Conservation (phyloP, 768 basidiomycete species). For the button mushroom (Agaricus bisporus) region DNA sequence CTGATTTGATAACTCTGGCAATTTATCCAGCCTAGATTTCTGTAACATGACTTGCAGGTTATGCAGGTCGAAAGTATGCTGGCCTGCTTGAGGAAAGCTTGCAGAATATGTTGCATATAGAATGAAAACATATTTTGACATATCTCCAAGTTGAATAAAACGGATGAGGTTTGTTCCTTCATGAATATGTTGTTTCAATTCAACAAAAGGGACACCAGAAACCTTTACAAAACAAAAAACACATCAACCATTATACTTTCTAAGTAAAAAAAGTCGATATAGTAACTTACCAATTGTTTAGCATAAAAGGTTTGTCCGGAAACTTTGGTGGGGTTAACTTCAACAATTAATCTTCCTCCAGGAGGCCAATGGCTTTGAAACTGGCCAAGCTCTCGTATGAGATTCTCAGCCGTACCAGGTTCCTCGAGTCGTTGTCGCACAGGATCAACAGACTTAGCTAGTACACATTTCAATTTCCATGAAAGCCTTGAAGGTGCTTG, state of each 20-base stretch:
- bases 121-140: conserved; percentile 37
- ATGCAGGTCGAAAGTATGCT: background rate
- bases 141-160: conserved; percentile 41
- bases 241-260: background rate
- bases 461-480: conserved; percentile 29
- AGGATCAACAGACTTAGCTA: conserved; percentile 17
- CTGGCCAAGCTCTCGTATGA: conserved; percentile 19
- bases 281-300: conserved; percentile 30
- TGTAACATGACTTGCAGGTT: background rate
- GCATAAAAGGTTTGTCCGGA: conserved; percentile 38
- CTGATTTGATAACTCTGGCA: background rate
- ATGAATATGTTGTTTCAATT: conserved; percentile 31
- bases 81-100: background rate
- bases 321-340: conserved; percentile 32
- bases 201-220: conserved; percentile 5
- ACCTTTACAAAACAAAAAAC: background rate
- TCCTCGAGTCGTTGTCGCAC: conserved; percentile 14
- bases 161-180: conserved; percentile 42
- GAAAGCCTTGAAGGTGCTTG: conserved; percentile 17
- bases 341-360: conserved; percentile 37
- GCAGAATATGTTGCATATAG: conserved; percentile 28
- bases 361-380: conserved; percentile 36
- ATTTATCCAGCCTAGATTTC: background rate
- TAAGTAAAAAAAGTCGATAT: background rate
- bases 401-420: conserved; percentile 16